Base-by-base conservation (phyloP, 768 basidiomycete genomes). In the Postia placenta region DNA sequence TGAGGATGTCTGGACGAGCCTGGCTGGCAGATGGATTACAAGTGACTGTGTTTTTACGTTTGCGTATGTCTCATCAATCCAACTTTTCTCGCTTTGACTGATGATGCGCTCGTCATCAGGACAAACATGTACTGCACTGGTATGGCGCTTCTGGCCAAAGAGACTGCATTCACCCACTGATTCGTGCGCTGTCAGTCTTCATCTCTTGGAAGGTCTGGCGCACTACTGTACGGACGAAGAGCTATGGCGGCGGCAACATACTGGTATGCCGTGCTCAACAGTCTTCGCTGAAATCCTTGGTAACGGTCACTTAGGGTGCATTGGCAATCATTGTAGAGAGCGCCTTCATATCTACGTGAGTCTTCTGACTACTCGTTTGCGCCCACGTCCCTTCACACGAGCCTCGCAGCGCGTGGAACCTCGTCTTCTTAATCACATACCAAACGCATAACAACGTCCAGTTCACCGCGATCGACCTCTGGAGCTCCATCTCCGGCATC, bases 391-490 rank as follows among this genome's bases (percentile, higher is more conserved):
- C 9, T 17, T 39, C 20, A 39, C 17, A 9, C 15, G 7, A 9
- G 9, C 9, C 38, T 6, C 20, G 38, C 12, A 39, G 38, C 33
- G 45, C 23, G 17, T 45, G 45, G 45, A 35, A 36, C 45, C 26
- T 28, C 12, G 9, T 35, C 45, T 45, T 45, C 33, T 30, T 45
- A 28, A 30, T 19, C 45, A 12, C 23, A 4, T 45, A 23, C 45
- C 28, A 23, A 5, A 12, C 5, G 11, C 6, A 14, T 2, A 35
- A 9, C 30, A 7, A 28, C 12, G 15, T 36, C 45, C 45, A 45
- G 33, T 45, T 45, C 33, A 45, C 33, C 45, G 45, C 45, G 28
- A 45, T 45, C 45, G 45, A 45, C 45, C 19, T 45, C n/a, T 45
- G 45, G 45, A 19, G 27, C 27, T 30, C 45, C 20, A 28, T 45